phyloP scores from a whole-genome alignment of 108 stramenopile genomes.

The Skeletonema costatum region DNA sequence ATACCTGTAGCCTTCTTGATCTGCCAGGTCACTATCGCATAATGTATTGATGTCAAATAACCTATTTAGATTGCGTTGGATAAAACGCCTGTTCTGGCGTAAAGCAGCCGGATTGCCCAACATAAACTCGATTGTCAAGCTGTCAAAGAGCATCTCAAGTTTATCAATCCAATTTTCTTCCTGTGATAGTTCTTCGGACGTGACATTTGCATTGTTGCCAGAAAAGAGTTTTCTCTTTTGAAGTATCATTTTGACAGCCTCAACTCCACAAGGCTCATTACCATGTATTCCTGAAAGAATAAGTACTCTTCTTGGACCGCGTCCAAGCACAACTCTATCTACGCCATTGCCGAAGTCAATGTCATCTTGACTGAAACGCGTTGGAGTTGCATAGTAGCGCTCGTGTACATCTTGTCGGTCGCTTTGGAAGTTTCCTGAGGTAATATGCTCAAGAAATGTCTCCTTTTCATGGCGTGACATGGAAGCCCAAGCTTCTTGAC shows the following conservation, averaged over 20 bases:
- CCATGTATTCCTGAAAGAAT: constrained; percentile 45
- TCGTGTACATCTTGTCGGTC: constrained; percentile 5
- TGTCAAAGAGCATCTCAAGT: constrained; percentile 23
- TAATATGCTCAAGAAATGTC: constrained; percentile 22
- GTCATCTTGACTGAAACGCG: neutral
- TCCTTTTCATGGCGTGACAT: constrained; percentile 35
- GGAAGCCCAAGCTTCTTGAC: constrained; percentile 23
- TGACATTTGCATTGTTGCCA: constrained; percentile 14
- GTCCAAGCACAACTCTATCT: constrained; percentile 37
- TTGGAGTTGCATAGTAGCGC: constrained; percentile 14
- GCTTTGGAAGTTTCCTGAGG: constrained; percentile 15
- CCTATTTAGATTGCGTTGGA: constrained; percentile 32
- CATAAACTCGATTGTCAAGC: constrained; percentile 35
- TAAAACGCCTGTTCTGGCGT: constrained; percentile 20
- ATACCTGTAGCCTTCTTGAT: constrained; percentile 34
- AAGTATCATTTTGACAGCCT: constrained; percentile 26
- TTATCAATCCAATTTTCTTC: constrained; percentile 30
- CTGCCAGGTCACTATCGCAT: constrained; percentile 24
- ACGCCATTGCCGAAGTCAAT: constrained; percentile 37
- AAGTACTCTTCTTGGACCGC: constrained; percentile 27
- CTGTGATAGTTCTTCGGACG: constrained; percentile 4
- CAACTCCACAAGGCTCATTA: constrained; percentile 41
- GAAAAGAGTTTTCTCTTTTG: constrained; percentile 23
- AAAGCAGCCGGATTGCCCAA: constrained; percentile 38
- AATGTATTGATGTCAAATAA: constrained; percentile 32